Base-by-base conservation (phyloP, 202 grass and related monocot species). In the Dendrocalamus latiflorus region DNA sequence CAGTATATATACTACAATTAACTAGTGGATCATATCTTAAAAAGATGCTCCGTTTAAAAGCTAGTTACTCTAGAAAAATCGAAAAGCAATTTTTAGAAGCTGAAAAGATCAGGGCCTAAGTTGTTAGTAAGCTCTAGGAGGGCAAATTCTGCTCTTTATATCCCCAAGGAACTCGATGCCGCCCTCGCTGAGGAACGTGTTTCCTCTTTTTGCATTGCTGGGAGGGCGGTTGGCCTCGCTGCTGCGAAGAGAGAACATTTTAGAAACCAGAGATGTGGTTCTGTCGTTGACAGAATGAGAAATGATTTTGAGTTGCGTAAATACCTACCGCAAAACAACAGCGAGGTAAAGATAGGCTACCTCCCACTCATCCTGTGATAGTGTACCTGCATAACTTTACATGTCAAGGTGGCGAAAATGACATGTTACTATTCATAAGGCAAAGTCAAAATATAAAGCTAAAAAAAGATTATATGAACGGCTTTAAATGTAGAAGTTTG, bases 321-420 rank as follows among this genome's bases (percentile, higher is more conserved):
- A 30, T 95, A 95, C 92, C 95, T 98, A 95, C 45, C 85, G 90
- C 77, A 98, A 87, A 21, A 98, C 92, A 30, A 93, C 95, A n/a
- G 95, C 87, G 0, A 93, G 89, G 75, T 98, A 98, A 37, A 98
- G 87, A 89, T 98, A 98, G 6, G 95, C 90, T 34, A 93, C 92
- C 42, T 95, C 95, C 92, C 92, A 98, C 85, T 98, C 95, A 79
- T 95, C 92, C 26, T 85, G 87, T 14, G 93, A 88, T 49, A 98
- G 75, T 57, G 95, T 90, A 51, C 91, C 93, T 98, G 87, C 70
- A 83, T 41, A 11, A 36, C 9, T 20, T 69, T 21, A 16, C 34
- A 38, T 86, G 70, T 67, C 78, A 84, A 76, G 63, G 74, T 78
- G 9, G 30, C 18, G 24, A 39, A 8, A 67, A 36, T 33, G 30